phyloP scores from a whole-genome alignment of 169 alveolate genomes.

The Besnoitia besnoiti region DNA sequence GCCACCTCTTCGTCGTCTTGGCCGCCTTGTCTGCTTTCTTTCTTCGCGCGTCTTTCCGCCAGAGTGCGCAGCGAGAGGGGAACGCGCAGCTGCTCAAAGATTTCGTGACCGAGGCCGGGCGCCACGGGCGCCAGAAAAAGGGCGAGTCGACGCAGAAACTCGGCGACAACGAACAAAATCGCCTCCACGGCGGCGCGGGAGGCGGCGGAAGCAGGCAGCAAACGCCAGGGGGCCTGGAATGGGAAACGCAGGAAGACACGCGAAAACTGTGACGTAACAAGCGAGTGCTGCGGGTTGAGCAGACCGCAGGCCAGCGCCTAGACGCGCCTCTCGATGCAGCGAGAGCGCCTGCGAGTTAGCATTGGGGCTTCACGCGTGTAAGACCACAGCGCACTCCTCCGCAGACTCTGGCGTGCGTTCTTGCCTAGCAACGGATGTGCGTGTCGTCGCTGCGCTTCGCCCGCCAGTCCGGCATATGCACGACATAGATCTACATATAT shows the following conservation, averaged over 20 bases:
- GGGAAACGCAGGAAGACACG: neutral
- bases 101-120: neutral
- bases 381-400: too few relatives aligned
- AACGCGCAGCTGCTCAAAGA: neutral
- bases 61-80: neutral
- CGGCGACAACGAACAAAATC: neutral
- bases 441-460: neutral
- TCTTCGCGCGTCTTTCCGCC: neutral
- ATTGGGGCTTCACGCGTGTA: too few relatives aligned
- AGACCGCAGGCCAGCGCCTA: too few relatives aligned
- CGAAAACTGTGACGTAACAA: too few relatives aligned
- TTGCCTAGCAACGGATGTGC: too few relatives aligned
- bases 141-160: neutral
- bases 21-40: neutral
- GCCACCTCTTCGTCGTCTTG: neutral
- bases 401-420: too few relatives aligned
- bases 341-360: too few relatives aligned
- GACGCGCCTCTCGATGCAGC: too few relatives aligned
- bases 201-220: neutral
- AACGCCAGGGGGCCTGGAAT: neutral
- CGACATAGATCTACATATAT: neutral
- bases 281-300: too few relatives aligned
- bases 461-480: neutral
- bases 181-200: neutral
- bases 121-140: neutral